Base-by-base conservation (phyloP, 768 basidiomycete species). In the Imleria badia region DNA sequence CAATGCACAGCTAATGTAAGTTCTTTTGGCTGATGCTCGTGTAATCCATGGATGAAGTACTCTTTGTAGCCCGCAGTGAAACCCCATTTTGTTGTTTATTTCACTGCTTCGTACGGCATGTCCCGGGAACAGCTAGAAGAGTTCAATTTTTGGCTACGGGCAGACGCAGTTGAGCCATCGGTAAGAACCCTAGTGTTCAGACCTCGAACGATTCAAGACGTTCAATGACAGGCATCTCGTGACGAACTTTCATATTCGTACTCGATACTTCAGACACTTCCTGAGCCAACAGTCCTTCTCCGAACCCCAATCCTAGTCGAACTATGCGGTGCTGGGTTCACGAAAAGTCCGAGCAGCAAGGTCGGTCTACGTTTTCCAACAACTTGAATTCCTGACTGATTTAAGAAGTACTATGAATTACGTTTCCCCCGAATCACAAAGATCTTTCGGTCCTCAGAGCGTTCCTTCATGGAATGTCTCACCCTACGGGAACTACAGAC, bases 401-500 rank as follows among this genome's bases (percentile, higher is more conserved):
- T 31, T 2, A 20, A 52, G 14, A 55, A 93, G 91, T 77, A 86
- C 63, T 94, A 94, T 65, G 90, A 90, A 59, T 75, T 94, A 6
- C 86, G 94, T 20, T 95, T 89, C 67, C 91, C 94, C 0, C 78
- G 94, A 45, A 76, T 95, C 30, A 78, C 79, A 33, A 94, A 94
- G 65, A 71, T 85, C 2, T 82, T 81, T 66, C 81, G 86, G 8
- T 62, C 73, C 0, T 69, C 66, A 22, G 89, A 92, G 55, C 81
- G 92, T 17, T 66, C 73, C n/a, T 91, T 89, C 85, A 72, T 66
- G 33, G 82, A 86, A 33, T 78, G 78, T 19, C 62, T 78, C 30
- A 73, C 75, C 22, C 72, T 86, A 4, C 69, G 76, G 20, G 75
- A 76, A 19, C 68, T 87, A 14, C 80, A 87, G 54, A 65, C 67